phyloP scores from a whole-genome alignment of 2,329 filamentous ascomycete genomes.

The Calonectria pauciramosa region DNA sequence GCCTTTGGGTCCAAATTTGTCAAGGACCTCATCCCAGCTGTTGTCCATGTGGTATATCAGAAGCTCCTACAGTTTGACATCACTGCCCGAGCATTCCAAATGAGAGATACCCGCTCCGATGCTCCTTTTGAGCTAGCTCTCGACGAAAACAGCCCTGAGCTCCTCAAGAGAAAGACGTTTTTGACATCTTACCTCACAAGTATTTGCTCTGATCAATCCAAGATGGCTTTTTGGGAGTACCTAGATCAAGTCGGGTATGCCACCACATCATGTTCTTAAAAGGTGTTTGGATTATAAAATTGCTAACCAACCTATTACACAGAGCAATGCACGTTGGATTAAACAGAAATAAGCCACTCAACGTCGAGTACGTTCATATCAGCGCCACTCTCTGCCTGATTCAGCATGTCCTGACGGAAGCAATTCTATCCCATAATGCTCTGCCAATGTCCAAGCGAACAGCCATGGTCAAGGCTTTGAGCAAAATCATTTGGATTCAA shows the following conservation, averaged over 20 bases:
- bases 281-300: neutral
- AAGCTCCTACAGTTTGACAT: conserved; percentile 87
- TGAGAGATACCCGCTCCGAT: conserved; percentile 73
- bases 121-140: conserved; percentile 74
- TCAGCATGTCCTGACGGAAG: conserved; percentile 82
- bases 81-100: conserved; percentile 82
- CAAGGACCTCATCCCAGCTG: conserved; percentile 82
- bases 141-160: conserved; percentile 80
- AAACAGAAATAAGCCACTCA: conserved; percentile 78
- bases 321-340: conserved; percentile 86
- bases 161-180: conserved; percentile 83
- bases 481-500: conserved; percentile 90
- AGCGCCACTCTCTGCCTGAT: conserved; percentile 80
- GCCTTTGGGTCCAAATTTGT: conserved; percentile 80
- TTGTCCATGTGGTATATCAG: conserved; percentile 88
- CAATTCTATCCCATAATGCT: conserved; percentile 78
- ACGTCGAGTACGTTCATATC: conserved; percentile 86
- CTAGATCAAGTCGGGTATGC: conserved; percentile 84
- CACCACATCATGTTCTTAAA: neutral
- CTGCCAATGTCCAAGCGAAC: conserved; percentile 78
- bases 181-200: conserved; percentile 79
- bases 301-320: neutral
- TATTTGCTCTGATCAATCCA: conserved; percentile 80
- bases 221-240: conserved; percentile 86
- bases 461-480: conserved; percentile 79